Evolutionary conservation across 306 rosid genomes (phyloP), one percentile per base, ranked within the genome.

Genomic region (Trifolium pratense): DNA sequence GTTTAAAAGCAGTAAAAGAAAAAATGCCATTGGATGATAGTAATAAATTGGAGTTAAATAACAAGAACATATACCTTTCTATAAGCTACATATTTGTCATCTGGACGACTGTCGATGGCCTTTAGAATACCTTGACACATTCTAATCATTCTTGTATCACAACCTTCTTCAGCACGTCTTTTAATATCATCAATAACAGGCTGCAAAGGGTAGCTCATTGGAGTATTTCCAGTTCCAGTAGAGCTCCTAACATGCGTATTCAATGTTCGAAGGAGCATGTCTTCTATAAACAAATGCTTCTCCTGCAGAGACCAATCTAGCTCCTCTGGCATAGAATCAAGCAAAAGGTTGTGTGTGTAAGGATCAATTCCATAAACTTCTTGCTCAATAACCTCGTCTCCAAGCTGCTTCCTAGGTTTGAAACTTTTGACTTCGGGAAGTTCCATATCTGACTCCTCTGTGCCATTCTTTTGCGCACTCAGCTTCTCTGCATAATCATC

Each of bases 361-460:
- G 99, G 99, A 85, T 95, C 99, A 78, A 95, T 92, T 68, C 99
- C 99, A 67, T 95, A 95, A 78, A 95, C 97, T 79, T 92, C 99
- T 85, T 95, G 99, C 89, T 95, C 99, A 58, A 95, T 58, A 79
- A 95, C 97, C 83, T 92, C 96, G 76, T 79, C 53, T 34, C 96
- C 99, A 57, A 90, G 97, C 90, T 84, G 85, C 83, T 95, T 95
- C 80, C 99, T 85, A 23, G 99, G 97, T 81, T 95, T 95, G 80
- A 86, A 95, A 67, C 85, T 89, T 86, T 95, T 95, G 61, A 95
- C 99, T 89, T 95, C 99, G 56, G 99, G 99, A 63, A 95, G 92
- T 74, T 90, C 99, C 99, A 91, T 90, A 81, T 95, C 99, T 37
- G 96, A 84, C 83, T 95, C 99, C 87, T 95, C 99, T 42, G 77